These are phyloP conservation scores for Punica granatum DNA, from an alignment of 345 rosid species.

Conservation along the genomic window DNA sequence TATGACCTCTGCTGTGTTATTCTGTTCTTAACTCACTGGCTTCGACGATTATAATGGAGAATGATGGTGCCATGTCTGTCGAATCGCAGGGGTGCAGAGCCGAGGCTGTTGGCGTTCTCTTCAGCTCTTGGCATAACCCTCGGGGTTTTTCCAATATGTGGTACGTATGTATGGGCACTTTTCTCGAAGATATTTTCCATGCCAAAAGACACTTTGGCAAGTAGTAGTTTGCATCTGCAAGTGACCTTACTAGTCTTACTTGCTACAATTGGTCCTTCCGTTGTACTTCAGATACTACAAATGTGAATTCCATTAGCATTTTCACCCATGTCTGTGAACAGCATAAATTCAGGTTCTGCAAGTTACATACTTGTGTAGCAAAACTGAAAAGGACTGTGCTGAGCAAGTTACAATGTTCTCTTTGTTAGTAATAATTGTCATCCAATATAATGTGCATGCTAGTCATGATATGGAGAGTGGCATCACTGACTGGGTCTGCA, in stretches of 20 bases:
- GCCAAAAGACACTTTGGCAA: background rate
- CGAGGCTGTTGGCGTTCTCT: slow-evolving; percentile 83
- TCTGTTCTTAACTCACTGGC: background rate
- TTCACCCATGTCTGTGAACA: background rate
- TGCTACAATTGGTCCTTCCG: background rate
- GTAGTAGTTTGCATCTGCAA: background rate
- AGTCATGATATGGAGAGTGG: background rate
- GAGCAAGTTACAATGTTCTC: background rate
- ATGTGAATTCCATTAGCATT: background rate
- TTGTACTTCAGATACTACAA: background rate
- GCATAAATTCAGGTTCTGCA: background rate
- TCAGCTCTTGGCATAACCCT: slow-evolving; percentile 80
- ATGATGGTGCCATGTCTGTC: background rate
- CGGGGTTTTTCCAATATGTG: slow-evolving; percentile 90
- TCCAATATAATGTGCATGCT: background rate
- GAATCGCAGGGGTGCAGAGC: slow-evolving; percentile 65
- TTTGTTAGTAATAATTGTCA: background rate
- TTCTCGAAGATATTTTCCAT: background rate
- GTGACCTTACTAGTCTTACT: background rate
- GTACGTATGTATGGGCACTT: slow-evolving; percentile 23
- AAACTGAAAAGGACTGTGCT: background rate
- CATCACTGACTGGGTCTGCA: background rate
- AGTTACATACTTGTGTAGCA: background rate
- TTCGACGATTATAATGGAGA: background rate
- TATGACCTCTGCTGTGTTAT: background rate